Evolutionary conservation across 495 filamentous ascomycete species (phyloP), one percentile per base, ranked within the genome.

Genomic region (Arthonia radiata): DNA sequence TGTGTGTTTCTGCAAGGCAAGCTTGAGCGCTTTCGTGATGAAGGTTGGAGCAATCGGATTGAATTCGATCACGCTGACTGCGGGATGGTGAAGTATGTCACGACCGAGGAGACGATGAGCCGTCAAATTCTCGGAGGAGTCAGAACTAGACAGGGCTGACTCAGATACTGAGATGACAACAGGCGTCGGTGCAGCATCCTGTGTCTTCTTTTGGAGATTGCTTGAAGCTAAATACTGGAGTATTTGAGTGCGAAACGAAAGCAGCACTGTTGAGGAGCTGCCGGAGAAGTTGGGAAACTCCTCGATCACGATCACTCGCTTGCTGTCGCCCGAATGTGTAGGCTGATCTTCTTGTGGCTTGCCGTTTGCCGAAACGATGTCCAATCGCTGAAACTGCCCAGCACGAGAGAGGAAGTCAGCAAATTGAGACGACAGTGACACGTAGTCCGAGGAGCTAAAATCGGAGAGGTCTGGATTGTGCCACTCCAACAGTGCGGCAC

Each of bases 101-200:
- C 78, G 68, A 0, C 89, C 82, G 6, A 99, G 64, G 19, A 99
- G 47, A 11, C 79, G 66, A 50, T 92, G 72, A 2, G 72, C 78
- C 0, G 81, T 94, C 34, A 99, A 76, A 41, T 71, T 92, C 39
- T 91, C 78, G 16, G 74, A 64, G 3, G 67, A 61, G 6, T 75
- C 66, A 2, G 71, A 76, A 7, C 71, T 79, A 4, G 67, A 71
- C 5, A 83, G 46, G 14, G 79, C 52, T 3, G 73, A 89, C 43
- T 99, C 89, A 0, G 86, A 86, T 15, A 99, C 60, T 28, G 94
- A 64, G 48, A 99, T 68, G 14, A 99, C 61, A 18, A 94, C 52
- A 2, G 89, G 86, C n/a, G n/a, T n/a, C n/a, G n/a, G n/a, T 2
- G 66, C 68, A 13, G 71, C 19, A 13, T 21, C 18, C 45, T 13